These are phyloP conservation scores for Rhizopogon vesiculosus DNA, from an alignment of 768 basidiomycete genomes.

Conservation along the genomic window DNA sequence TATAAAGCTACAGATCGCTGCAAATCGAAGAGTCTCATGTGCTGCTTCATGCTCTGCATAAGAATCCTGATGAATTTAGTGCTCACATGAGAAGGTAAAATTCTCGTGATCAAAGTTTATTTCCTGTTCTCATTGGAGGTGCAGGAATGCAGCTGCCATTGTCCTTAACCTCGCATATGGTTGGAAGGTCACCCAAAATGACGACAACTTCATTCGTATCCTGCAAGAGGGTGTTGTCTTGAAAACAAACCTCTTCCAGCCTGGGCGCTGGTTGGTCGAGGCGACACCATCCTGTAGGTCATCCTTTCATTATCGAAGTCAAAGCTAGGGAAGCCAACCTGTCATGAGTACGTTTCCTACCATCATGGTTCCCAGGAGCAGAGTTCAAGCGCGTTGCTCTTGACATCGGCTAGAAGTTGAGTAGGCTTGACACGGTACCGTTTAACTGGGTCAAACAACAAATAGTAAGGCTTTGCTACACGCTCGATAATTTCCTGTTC, in stretches of 20 bases:
- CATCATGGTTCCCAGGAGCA: constrained; percentile 17
- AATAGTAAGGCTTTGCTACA: constrained; percentile 6
- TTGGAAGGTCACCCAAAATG: not conserved
- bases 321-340: not conserved
- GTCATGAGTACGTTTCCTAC: constrained; percentile 3
- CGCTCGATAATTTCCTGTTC: no score
- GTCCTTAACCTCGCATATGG: not conserved
- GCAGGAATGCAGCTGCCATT: not conserved
- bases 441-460: constrained; percentile 10
- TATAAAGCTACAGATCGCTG: not conserved
- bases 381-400: constrained; percentile 12
- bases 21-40: not conserved
- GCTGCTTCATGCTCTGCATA: not conserved
- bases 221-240: not conserved
- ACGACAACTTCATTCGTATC: not conserved
- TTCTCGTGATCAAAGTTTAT: no score
- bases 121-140: not conserved
- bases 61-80: not conserved
- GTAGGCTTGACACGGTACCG: constrained; percentile 6
- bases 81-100: not conserved
- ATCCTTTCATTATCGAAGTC: not conserved
- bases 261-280: not conserved
- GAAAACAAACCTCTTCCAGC: not conserved
- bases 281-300: not conserved
- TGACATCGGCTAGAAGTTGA: constrained; percentile 5